Evolutionary conservation across 1,284 basidiomycete genomes (phyloP).

Genomic region (Ganoderma lingzhi): DNA sequence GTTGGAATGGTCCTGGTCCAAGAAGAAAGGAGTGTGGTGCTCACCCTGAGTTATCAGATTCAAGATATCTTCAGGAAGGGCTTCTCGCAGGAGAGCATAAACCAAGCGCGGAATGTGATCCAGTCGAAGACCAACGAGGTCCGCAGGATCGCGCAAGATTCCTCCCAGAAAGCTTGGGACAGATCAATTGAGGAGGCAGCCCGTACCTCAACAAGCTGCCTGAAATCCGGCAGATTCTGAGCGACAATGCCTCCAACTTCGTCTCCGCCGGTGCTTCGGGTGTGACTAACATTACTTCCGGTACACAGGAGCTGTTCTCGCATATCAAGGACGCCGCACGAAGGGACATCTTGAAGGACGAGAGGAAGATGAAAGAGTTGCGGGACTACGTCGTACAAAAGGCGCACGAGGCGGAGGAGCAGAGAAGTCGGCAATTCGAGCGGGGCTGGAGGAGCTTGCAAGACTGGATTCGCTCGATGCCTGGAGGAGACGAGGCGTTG

Average conservation of each 20-base stretch:
- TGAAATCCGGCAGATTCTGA: slow-evolving; percentile 39
- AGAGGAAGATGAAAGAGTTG: slow-evolving; percentile 44
- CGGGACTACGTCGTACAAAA: slow-evolving; percentile 41
- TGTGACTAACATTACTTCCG: slow-evolving; percentile 27
- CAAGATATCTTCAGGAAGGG: slow-evolving; percentile 40
- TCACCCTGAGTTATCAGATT: slow-evolving; percentile 28
- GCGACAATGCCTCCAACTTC: slow-evolving; percentile 38
- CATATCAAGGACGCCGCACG: slow-evolving; percentile 39
- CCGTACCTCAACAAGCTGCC: slow-evolving; percentile 44
- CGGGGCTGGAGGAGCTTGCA: slow-evolving; percentile 31
- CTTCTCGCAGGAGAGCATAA: slow-evolving; percentile 38
- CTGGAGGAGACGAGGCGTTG: slow-evolving; percentile 33
- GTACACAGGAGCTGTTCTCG: slow-evolving; percentile 40
- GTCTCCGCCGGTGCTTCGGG: slow-evolving; percentile 32
- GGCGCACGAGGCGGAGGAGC: slow-evolving; percentile 38
- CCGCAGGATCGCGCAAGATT: slow-evolving; percentile 37
- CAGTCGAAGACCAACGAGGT: slow-evolving; percentile 41
- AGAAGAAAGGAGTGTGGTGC: no score
- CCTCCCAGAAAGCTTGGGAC: slow-evolving; percentile 43
- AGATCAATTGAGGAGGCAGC: slow-evolving; percentile 39
- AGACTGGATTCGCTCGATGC: slow-evolving; percentile 29
- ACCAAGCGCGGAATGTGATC: slow-evolving; percentile 38
- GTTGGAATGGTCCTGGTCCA: not conserved
- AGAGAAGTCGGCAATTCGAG: slow-evolving; percentile 24
- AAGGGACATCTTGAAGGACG: slow-evolving; percentile 36